Base-by-base conservation (phyloP, 2,329 filamentous ascomycete species). In the Sporothrix humicola region DNA sequence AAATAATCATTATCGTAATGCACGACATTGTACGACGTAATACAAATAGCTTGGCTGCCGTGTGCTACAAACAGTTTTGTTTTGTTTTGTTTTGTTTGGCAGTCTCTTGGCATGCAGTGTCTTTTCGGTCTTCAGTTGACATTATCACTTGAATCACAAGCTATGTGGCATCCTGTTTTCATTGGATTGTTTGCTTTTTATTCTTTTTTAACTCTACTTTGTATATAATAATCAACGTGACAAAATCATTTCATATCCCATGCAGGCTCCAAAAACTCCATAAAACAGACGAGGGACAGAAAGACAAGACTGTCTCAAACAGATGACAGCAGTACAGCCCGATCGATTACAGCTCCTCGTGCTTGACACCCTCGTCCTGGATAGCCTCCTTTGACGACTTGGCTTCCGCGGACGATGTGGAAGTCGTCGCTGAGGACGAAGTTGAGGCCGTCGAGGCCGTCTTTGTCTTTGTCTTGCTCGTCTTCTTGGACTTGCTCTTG, bases 371-470 rank as follows among this genome's bases (percentile, higher is more conserved):
- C 54, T 75, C 73, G 69, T 77, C 77, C 70, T 79, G 78, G 61
- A 77, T 70, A 15, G 52, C 75, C 68, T 58, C 74, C 31, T 72
- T 75, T 68, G 65, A 76, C 73, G 31, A 75, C 73, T 75, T 75
- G 46, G 73, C 44, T 52, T 77, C 76, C 79, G 23, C 81, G 82
- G 26, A 83, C 77, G 74, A 46, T 12, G 66, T 6, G 13, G 69
- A 12, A 1, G 63, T 81, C 80, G 56, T 83, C 77, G 77, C 87
- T 83, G 73, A 85, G 20, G 76, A 78, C 77, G 73, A 79, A 37
- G 73, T 59, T 6, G 63, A 78, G 77, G 73, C 79, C 17, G 72
- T 56, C 46, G 73, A 65, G 13, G 63, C 31, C 13, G 73, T 23
- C 63, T 69, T 72, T 20, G 77, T 81, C 79, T 79, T 80, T 26